These are phyloP conservation scores for Grosmannia clavigera DNA, from an alignment of 2,329 filamentous ascomycete genomes.

Conservation along the genomic window DNA sequence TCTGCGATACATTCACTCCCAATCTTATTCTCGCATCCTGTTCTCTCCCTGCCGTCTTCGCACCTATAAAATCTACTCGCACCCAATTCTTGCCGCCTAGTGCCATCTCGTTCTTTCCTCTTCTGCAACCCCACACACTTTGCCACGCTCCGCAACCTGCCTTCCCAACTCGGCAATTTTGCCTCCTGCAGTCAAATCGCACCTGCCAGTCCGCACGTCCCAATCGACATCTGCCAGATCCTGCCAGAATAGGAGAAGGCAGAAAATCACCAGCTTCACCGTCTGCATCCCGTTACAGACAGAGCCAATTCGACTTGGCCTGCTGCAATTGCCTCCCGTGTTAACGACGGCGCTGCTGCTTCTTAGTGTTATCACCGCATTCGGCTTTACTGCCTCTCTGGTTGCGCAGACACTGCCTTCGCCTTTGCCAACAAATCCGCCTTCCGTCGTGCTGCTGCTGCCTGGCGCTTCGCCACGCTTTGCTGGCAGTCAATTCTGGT, in stretches of 20 bases:
- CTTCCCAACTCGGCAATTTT: slow-evolving; percentile 9
- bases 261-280: not conserved
- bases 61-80: not conserved
- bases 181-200: not conserved
- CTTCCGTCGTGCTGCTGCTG: slow-evolving; percentile 6
- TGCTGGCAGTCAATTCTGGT: not conserved
- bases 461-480: slow-evolving; percentile 9
- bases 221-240: not conserved
- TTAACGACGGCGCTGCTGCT: not conserved
- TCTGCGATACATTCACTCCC: not conserved
- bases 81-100: not conserved
- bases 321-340: not conserved
- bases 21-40: not conserved
- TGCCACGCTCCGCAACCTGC: slow-evolving; percentile 8
- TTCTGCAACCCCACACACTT: slow-evolving; percentile 3
- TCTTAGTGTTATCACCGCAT: not conserved
- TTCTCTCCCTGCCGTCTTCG: not conserved
- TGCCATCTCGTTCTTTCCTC: not conserved
- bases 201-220: not conserved
- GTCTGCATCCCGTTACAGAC: not conserved
- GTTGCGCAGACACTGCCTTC: not conserved
- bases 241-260: not conserved
- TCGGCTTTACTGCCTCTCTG: not conserved
- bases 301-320: not conserved
- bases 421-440: slow-evolving; percentile 4